Base-by-base conservation (phyloP, 495 filamentous ascomycete genomes). In the Lasiosphaeris hirsuta region DNA sequence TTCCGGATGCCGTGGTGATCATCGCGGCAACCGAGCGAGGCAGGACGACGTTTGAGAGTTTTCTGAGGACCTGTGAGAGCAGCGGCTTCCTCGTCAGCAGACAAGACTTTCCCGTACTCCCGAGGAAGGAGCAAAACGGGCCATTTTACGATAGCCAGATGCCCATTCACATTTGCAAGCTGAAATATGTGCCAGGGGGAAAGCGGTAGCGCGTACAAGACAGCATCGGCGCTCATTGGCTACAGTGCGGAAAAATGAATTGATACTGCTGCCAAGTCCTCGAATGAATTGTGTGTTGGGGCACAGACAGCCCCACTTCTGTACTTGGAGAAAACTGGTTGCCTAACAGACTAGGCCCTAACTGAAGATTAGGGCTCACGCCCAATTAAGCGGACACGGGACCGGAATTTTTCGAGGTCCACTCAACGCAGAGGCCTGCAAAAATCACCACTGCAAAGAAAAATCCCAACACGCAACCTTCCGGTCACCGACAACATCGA, bases 11-110 rank as follows among this genome's bases (percentile, higher is more conserved):
- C 1, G 54, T 48, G 5, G 71, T 81, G 35, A 42, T 80, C 41
- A 76, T 79, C 58, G 69, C 76, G 0, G 75, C 75, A n/a, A 80
- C 78, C 5, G 67, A 79, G 48, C 69, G 80, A 50, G 81, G 80
- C 54, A 57, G 62, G 53, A 66, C 67, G 18, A 81, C 78, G 0
- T 80, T 78, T 39, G 54, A 75, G 14, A 65, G 43, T 2, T 81
- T 81, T 51, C 44, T 77, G 38, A 56, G 63, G 0, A 66, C 56
- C 9, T 80, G 76, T 53, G 57, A 51, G 33, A 63, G 61, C 39
- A 61, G 57, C 5, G 60, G 63, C 13, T 73, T 77, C 51, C 41
- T 33, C 2, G 64, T 81, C 35, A 62, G 63, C 41, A 54, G 72
- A 18, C 66, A 72, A 23, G 37, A 63, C 14, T 77, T 75, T 53